Evolutionary conservation across 2,329 filamentous ascomycete genomes (phyloP).

Genomic region (Beauveria brongniartii): DNA sequence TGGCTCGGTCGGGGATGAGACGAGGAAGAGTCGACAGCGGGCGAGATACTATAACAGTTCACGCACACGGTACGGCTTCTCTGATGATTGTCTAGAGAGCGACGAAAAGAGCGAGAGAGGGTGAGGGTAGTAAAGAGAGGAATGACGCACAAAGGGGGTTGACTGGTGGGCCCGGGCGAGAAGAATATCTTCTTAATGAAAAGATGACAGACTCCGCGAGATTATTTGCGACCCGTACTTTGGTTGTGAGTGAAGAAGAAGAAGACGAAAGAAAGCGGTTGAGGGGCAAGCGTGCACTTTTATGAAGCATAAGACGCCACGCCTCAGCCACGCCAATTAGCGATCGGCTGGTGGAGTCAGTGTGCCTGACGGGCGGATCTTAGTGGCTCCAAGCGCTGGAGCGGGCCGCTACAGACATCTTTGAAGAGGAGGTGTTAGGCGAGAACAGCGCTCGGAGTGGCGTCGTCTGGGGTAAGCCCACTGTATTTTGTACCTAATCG

Average conservation of each 20-base stretch:
- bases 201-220: slow-evolving; percentile 44
- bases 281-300: slow-evolving; percentile 20
- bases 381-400: neutral
- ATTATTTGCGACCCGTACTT: slow-evolving; percentile 51
- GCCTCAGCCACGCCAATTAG: slow-evolving; percentile 3
- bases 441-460: neutral
- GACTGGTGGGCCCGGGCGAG: slow-evolving; percentile 47
- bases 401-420: neutral
- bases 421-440: neutral
- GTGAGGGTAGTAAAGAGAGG: slow-evolving; percentile 22
- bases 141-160: slow-evolving; percentile 31
- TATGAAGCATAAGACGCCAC: slow-evolving; percentile 22
- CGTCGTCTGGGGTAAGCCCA: slow-evolving; percentile 2
- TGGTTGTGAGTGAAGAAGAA: slow-evolving; percentile 44
- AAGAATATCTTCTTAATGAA: slow-evolving; percentile 35
- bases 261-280: slow-evolving; percentile 29
- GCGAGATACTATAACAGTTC: slow-evolving; percentile 18
- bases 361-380: neutral
- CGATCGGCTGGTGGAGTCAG: neutral
- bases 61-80: neutral
- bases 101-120: slow-evolving; percentile 43
- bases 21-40: slow-evolving; percentile 15
- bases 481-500: neutral
- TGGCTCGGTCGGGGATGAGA: slow-evolving; percentile 24
- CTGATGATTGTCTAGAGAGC: slow-evolving; percentile 34